Percentiles rank a stretch among this genome's conserved stretches.
Evolutionary conservation across 225 moss, liverwort and hornwort species (phyloP).

Genomic region (Ulota crispa): DNA sequence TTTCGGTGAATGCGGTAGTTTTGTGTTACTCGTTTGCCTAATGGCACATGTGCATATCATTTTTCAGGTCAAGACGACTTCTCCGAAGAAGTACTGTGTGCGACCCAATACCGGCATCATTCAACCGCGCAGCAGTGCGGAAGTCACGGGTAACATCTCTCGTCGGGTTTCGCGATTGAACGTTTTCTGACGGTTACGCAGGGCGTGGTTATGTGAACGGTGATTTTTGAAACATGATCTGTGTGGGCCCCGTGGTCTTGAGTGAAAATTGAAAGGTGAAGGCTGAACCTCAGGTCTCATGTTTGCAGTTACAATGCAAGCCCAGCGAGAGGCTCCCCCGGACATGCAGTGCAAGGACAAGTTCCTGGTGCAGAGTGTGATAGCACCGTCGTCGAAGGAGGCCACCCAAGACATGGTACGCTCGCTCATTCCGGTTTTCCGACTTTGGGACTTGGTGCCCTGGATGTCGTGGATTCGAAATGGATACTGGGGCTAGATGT

Average conservation of each 20-base stretch:
- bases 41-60: not conserved
- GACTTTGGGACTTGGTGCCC: too few relatives aligned
- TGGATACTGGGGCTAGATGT: not conserved
- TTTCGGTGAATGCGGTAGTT: not conserved
- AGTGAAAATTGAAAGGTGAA: not conserved
- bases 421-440: too few relatives aligned
- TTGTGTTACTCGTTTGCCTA: not conserved
- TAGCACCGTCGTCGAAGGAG: conserved; percentile 58
- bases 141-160: conserved; percentile 56
- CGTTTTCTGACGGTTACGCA: not conserved
- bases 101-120: conserved; percentile 77
- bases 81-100: conserved; percentile 86
- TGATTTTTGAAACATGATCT: not conserved
- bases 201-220: not conserved
- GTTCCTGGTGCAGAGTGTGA: conserved; percentile 81
- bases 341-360: conserved; percentile 93
- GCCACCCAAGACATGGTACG: not conserved
- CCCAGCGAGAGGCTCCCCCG: conserved; percentile 70
- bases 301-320: conserved; percentile 76
- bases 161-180: not conserved
- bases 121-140: conserved; percentile 64
- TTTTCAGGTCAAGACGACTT: conserved; percentile 78
- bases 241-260: not conserved
- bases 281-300: not conserved
- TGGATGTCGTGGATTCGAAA: not conserved